Percentiles rank a stretch among this genome's conserved stretches.
These are phyloP conservation scores for Hymenoscyphus linearis DNA, from an alignment of 2,329 filamentous ascomycete species.

Conservation along the genomic window DNA sequence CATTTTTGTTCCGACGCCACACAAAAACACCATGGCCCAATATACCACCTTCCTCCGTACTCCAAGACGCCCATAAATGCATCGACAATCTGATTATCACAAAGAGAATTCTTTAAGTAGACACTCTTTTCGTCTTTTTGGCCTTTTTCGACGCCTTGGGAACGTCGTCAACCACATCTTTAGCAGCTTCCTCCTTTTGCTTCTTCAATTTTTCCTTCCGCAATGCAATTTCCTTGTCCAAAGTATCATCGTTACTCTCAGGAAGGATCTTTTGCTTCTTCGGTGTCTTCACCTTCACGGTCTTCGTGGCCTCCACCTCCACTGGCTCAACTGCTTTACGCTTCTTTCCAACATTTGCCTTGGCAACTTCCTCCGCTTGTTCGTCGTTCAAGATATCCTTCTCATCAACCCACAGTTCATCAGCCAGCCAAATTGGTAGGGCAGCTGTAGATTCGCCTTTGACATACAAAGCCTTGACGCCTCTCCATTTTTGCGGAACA, in stretches of 20 bases:
- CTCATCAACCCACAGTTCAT: conserved; percentile 82
- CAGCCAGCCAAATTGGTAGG: conserved; percentile 89
- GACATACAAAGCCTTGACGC: conserved; percentile 78
- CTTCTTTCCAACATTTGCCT: conserved; percentile 56
- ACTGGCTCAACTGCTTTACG: conserved; percentile 34
- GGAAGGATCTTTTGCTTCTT: conserved; percentile 32
- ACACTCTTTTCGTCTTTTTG: conserved; percentile 4
- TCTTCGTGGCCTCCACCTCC: conserved; percentile 26
- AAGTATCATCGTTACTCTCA: conserved; percentile 32
- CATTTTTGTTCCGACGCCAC: conserved; percentile 1
- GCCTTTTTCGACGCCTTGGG: conserved; percentile 12
- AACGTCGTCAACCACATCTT: conserved; percentile 25
- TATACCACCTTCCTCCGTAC: conserved; percentile 1
- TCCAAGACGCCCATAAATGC: conserved; percentile 10
- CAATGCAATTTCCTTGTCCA: conserved; percentile 33
- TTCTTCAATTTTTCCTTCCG: conserved; percentile 34
- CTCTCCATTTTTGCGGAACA: conserved; percentile 81
- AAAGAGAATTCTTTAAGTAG: neutral
- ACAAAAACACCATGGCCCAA: neutral
- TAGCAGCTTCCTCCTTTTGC: conserved; percentile 33
- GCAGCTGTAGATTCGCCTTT: conserved; percentile 79
- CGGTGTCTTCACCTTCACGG: conserved; percentile 33
- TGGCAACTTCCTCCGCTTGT: conserved; percentile 34
- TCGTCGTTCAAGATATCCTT: conserved; percentile 63
- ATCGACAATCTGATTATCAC: neutral